Evolutionary conservation across 148 eudicot genomes (phyloP).

Genomic region (Chenopodium quinoa): DNA sequence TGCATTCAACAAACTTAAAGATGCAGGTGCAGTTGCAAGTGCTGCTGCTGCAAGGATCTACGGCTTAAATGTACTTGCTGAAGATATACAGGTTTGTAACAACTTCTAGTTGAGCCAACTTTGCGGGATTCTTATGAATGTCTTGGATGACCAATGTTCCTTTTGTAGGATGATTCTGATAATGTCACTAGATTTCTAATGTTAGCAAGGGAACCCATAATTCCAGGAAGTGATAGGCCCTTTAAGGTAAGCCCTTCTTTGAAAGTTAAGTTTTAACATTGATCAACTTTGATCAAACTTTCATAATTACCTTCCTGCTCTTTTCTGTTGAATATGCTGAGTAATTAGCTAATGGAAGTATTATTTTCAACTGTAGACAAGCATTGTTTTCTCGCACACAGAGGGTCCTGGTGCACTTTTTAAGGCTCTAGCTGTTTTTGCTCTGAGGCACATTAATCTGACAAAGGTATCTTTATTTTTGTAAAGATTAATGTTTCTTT

Average conservation of each 20-base stretch:
- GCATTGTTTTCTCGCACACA: slow-evolving; percentile 50
- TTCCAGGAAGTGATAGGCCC: slow-evolving; percentile 44
- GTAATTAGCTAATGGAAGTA: slow-evolving; percentile 19
- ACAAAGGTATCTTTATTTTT: slow-evolving; percentile 32
- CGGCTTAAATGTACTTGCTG: slow-evolving; percentile 50
- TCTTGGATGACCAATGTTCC: slow-evolving; percentile 16
- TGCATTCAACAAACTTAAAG: slow-evolving; percentile 42
- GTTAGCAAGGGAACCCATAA: slow-evolving; percentile 56
- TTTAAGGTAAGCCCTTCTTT: slow-evolving; percentile 35
- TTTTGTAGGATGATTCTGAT: slow-evolving; percentile 46
- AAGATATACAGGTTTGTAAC: slow-evolving; percentile 47
- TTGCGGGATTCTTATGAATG: neutral
- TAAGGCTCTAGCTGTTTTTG: slow-evolving; percentile 54
- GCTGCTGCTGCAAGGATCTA: slow-evolving; percentile 53
- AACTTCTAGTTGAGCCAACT: neutral
- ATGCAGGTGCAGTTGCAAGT: slow-evolving; percentile 58
- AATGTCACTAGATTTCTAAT: slow-evolving; percentile 50
- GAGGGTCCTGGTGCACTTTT: slow-evolving; percentile 56
- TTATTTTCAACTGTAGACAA: slow-evolving; percentile 33
- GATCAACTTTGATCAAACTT: neutral
- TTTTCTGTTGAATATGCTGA: neutral
- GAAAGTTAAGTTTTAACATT: neutral
- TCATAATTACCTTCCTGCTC: neutral
- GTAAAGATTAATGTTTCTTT: neutral
- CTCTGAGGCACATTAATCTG: slow-evolving; percentile 45